Conservation (phyloP, 306 rosid species). For the Dryas octopetala region DNA sequence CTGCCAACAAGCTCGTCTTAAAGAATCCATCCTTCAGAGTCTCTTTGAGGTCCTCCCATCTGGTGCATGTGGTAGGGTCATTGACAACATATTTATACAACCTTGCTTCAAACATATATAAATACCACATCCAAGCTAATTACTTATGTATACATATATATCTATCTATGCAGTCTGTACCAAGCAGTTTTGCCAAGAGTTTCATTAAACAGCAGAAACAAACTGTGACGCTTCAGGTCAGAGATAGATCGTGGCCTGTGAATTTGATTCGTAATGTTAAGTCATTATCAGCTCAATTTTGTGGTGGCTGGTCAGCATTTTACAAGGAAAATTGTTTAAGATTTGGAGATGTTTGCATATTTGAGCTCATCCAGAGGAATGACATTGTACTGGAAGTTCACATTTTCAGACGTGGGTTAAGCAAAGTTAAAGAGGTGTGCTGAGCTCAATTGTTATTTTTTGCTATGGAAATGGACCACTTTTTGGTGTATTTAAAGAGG, state of each 20-base stretch:
- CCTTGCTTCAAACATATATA: no score
- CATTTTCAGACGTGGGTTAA: not conserved
- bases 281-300: not conserved
- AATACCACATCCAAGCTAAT: no score
- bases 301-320: not conserved
- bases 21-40: not conserved
- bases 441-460: no score
- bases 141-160: no score
- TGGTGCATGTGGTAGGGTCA: not conserved
- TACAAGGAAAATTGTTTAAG: not conserved
- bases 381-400: not conserved
- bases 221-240: not conserved
- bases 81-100: no score
- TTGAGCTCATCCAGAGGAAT: not conserved
- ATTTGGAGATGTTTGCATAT: slow-evolving; percentile 10
- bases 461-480: no score
- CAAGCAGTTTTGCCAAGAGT: no score
- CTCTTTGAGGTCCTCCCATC: not conserved
- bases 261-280: not conserved
- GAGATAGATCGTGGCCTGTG: not conserved
- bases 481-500: no score
- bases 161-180: no score
- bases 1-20: not conserved
- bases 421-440: no score
- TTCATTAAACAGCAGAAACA: no score